phyloP scores from a whole-genome alignment of 2,329 filamentous ascomycete genomes.

The Pseudogymnoascus sp. region DNA sequence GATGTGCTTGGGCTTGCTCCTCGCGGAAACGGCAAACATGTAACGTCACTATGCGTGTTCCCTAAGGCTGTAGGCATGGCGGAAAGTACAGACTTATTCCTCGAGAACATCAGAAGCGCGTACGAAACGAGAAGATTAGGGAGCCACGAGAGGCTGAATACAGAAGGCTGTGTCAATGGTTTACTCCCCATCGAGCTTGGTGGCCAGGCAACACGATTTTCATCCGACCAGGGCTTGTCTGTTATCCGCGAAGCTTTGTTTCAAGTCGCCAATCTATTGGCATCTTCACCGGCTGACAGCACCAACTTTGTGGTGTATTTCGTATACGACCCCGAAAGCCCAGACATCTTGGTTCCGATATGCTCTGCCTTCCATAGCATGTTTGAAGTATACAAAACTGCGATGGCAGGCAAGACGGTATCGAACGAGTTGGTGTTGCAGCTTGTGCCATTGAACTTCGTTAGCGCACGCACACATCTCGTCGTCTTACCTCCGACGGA shows the following conservation, averaged over 20 bases:
- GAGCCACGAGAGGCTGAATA: slow-evolving; percentile 42
- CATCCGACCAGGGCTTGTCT: slow-evolving; percentile 1
- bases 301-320: slow-evolving; percentile 69
- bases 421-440: slow-evolving; percentile 68
- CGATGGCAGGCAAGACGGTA: slow-evolving; percentile 40
- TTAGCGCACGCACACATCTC: slow-evolving; percentile 56
- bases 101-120: slow-evolving; percentile 58
- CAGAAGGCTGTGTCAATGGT: slow-evolving; percentile 30
- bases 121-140: slow-evolving; percentile 72
- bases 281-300: slow-evolving; percentile 28
- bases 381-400: slow-evolving; percentile 53
- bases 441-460: slow-evolving; percentile 59
- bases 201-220: slow-evolving; percentile 29
- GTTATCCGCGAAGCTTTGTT: slow-evolving; percentile 22
- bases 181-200: slow-evolving; percentile 26
- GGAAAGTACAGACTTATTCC: slow-evolving; percentile 53
- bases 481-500: slow-evolving; percentile 54
- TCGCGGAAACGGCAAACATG: slow-evolving; percentile 61
- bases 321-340: slow-evolving; percentile 58
- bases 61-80: slow-evolving; percentile 56
- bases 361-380: slow-evolving; percentile 68
- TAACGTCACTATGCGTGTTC: slow-evolving; percentile 63
- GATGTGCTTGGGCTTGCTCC: slow-evolving; percentile 70
- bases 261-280: slow-evolving; percentile 24
- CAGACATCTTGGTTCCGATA: slow-evolving; percentile 57